Base-by-base conservation (phyloP, 1,139 yeast genomes). In the Geotrichum phurueaensis region DNA sequence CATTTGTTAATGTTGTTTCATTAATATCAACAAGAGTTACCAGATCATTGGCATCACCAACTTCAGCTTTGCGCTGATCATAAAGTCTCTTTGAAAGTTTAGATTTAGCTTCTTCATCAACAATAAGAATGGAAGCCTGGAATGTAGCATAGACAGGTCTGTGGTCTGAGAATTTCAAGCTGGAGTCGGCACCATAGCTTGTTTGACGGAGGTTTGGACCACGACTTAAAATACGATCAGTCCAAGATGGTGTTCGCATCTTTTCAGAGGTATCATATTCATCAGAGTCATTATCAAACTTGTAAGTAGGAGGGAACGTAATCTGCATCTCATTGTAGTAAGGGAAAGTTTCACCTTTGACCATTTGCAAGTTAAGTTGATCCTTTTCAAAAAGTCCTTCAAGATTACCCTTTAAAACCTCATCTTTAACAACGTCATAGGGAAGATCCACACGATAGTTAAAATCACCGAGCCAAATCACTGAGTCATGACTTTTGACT, bases 381-480 rank as follows among this genome's bases (percentile, higher is more conserved):
- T 95, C 99, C 63, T 78, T 77, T 63, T 85, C 86, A 62, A 86
- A 81, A 61, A 95, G 76, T 29, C 79, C 79, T 0, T 72, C 70
- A 56, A 73, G 77, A 59, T 83, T 82, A 1, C 80, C 78, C 3
- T 72, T 70, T 13, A 75, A 76, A 33, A 92, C 80, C 61, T 84
- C 72, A 6, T 76, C 71, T 61, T 96, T 78, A 13, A 90, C 96
- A 29, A 84, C 83, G 6, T 88, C 96, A 70, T 89, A 90, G 0
- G 89, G 81, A 67, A 91, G 74, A 33, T 83, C 78, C 45, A 95
- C 84, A 67, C 99, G 79, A 74, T 88, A 95, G 72, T 95, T 95
- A 73, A 95, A 87, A 73, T 95, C 99, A 3, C 99, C 99, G 73
- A 92, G 81, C 99, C 99, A 94, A 10, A 95, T 79, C 3, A 91